Conservation (phyloP, 352 stramenopile species). For the Stramenopiles sp. region DNA sequence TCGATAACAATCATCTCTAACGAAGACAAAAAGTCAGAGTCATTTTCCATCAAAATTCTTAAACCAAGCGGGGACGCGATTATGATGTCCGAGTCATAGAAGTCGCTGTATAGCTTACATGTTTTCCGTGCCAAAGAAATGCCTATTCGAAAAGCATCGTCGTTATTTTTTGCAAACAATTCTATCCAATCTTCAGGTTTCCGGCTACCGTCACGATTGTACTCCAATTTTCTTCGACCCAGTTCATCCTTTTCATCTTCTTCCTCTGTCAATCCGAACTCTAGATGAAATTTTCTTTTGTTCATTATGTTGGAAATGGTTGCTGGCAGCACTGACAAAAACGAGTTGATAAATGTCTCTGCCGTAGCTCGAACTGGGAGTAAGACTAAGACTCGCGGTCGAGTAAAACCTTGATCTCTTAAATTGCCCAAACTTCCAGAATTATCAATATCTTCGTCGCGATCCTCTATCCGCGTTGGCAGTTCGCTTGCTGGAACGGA, state of each 20-base stretch:
- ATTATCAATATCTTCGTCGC: constrained; percentile 25
- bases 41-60: constrained; percentile 32
- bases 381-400: constrained; percentile 40
- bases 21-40: constrained; percentile 46
- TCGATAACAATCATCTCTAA: constrained; percentile 48
- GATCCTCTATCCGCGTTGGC: not conserved
- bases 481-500: no score
- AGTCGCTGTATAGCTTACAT: constrained; percentile 43
- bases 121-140: constrained; percentile 26
- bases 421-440: no score
- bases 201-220: constrained; percentile 26
- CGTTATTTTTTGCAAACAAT: constrained; percentile 38
- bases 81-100: constrained; percentile 62
- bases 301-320: constrained; percentile 19
- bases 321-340: constrained; percentile 27
- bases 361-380: constrained; percentile 36
- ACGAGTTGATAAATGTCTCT: constrained; percentile 31
- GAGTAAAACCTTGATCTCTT: constrained; percentile 45
- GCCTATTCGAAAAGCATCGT: constrained; percentile 47
- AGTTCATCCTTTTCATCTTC: constrained; percentile 23
- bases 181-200: constrained; percentile 38
- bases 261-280: constrained; percentile 28
- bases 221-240: constrained; percentile 18
- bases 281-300: constrained; percentile 29
- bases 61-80: constrained; percentile 50